Base-by-base conservation (phyloP, 2,329 filamentous ascomycete genomes). In the Penicillium sp. region DNA sequence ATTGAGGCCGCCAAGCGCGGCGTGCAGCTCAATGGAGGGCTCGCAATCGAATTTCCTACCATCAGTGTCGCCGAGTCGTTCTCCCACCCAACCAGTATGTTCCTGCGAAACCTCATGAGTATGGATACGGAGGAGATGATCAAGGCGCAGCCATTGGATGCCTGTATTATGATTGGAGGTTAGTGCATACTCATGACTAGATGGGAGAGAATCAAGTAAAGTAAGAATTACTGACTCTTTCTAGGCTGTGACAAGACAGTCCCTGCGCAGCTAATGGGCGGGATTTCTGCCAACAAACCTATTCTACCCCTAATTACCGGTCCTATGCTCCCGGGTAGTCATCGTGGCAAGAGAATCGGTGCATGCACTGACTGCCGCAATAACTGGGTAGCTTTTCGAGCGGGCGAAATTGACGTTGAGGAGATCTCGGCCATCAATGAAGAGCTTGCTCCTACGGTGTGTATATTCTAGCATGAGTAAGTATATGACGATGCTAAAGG, bases 101-200 rank as follows among this genome's bases (percentile, higher is more conserved):
- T 82, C 47, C 62, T 89, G 42, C 70, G 86, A 28, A 89, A 89
- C 56, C 62, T 89, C 49, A 89, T 89, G 86, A 84, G 82, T 56
- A 87, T 89, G 83, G 86, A 89, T 62, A 89, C 86, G 0, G 86
- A 89, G 65, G 86, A 89, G 71, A 89, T 89, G 86, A 82, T 88
- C 46, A 74, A 74, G 38, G 85, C 84, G 0, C 86, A 89, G 66
- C 86, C 86, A 0, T 75, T 86, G 13, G 86, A 89, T 67, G 81
- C 82, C 0, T 81, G 81, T 8, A 77, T 87, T 12, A 74, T 86
- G 55, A 83, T 88, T 57, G 85, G 85, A 42, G 84, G 82, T 81
- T 49, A 53, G 70, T 23, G 24, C 15, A 9, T 6, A 8, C 4
- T 32, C 13, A 15, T 31, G 10, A 31, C 13, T 15, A n/a, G 31